Conservation (phyloP, 2,329 filamentous ascomycete genomes). For the Elsinoe australis region DNA sequence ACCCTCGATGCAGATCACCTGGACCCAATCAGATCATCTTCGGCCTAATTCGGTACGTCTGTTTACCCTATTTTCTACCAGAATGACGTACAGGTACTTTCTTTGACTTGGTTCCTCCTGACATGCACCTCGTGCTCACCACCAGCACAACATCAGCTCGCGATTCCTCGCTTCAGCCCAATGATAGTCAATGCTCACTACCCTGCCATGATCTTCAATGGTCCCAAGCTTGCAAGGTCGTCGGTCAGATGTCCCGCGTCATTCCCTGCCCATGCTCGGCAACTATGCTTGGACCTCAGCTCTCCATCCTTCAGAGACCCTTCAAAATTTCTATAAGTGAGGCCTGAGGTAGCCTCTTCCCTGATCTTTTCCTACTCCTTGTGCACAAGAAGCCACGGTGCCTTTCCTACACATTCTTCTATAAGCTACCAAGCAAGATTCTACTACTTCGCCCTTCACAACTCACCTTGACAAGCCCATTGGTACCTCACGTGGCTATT, state of each 20-base stretch:
- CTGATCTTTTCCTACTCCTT: background rate
- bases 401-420: background rate
- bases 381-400: background rate
- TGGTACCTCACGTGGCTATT: background rate
- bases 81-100: slow-evolving; percentile 11
- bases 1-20: slow-evolving; percentile 11
- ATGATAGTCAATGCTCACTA: slow-evolving; percentile 13
- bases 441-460: background rate
- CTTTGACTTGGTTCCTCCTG: slow-evolving; percentile 5
- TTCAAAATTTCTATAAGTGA: slow-evolving; percentile 14
- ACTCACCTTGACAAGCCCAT: background rate
- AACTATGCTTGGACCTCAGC: background rate
- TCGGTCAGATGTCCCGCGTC: slow-evolving; percentile 15
- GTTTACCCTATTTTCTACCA: background rate
- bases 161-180: slow-evolving; percentile 5
- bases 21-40: slow-evolving; percentile 6
- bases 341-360: slow-evolving; percentile 4
- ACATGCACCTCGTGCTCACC: slow-evolving; percentile 15
- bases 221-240: background rate
- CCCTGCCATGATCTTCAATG: background rate
- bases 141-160: slow-evolving; percentile 4
- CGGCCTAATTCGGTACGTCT: slow-evolving; percentile 5
- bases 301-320: background rate
- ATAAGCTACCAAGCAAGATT: background rate
- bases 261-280: slow-evolving; percentile 9